Percentiles rank a stretch among this genome's conserved stretches.
These are phyloP conservation scores for Mucor circinelloides DNA, from an alignment of 371 early-diverging fungal species.

Conservation along the genomic window DNA sequence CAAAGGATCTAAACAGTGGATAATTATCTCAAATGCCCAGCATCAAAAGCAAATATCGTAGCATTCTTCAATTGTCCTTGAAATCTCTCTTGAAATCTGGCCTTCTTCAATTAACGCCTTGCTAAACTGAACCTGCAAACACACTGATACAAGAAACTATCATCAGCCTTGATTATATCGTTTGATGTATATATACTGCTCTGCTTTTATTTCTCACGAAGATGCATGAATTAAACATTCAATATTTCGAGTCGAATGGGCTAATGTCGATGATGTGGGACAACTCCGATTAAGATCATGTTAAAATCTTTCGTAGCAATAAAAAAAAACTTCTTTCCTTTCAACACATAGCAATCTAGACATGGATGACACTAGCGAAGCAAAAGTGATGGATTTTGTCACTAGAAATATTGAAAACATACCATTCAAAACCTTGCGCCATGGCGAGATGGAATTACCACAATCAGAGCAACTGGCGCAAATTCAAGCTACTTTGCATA, in stretches of 20 bases:
- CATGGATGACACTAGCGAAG: constrained; percentile 17
- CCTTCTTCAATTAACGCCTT: background rate
- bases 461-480: constrained; percentile 29
- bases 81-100: background rate
- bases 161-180: background rate
- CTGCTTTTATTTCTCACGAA: background rate
- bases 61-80: background rate
- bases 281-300: background rate
- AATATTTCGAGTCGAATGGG: background rate
- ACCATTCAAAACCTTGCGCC: constrained; percentile 45
- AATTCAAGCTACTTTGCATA: constrained; percentile 31
- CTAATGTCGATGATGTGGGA: background rate
- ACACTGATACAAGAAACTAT: background rate
- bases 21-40: background rate
- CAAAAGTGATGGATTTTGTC: constrained; percentile 15
- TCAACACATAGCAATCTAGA: background rate
- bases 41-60: background rate
- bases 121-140: background rate
- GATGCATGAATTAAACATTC: background rate
- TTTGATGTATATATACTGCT: background rate
- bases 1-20: background rate
- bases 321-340: background rate
- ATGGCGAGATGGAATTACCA: constrained; percentile 34
- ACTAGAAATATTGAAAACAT: constrained; percentile 29
- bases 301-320: background rate